phyloP scores from a whole-genome alignment of 352 stramenopile species.

The Pythium sp. region DNA sequence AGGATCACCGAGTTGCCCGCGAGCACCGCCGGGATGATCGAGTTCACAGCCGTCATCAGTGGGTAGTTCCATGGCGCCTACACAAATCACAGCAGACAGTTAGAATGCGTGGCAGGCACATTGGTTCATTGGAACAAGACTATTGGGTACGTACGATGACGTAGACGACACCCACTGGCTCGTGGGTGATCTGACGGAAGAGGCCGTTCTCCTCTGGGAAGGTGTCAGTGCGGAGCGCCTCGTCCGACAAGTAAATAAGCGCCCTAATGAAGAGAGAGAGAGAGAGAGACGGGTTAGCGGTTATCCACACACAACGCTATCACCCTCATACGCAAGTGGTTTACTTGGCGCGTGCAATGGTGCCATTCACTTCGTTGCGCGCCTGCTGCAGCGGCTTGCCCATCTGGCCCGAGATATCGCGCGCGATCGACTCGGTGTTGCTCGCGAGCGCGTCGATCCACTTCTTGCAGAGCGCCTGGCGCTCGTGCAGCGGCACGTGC shows the following conservation, averaged over 20 bases:
- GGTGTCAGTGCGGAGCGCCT: constrained; percentile 60
- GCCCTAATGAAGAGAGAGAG: constrained; percentile 23
- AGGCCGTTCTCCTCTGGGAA: constrained; percentile 63
- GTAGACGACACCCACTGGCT: constrained; percentile 81
- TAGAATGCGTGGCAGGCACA: too few species aligned
- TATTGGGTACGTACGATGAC: constrained; percentile 51
- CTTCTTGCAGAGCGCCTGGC: constrained; percentile 59
- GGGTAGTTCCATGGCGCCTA: constrained; percentile 87
- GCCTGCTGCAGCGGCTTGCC: constrained; percentile 78
- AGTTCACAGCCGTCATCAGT: constrained; percentile 86
- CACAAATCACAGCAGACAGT: not conserved
- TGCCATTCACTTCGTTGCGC: constrained; percentile 71
- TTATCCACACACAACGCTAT: not conserved
- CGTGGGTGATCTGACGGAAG: constrained; percentile 78
- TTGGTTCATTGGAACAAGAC: not conserved
- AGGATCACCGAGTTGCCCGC: constrained; percentile 77
- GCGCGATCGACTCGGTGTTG: constrained; percentile 55
- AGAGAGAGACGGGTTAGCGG: not conserved
- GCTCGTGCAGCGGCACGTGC: constrained; percentile 48
- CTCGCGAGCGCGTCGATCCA: constrained; percentile 60
- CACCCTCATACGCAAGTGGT: not conserved
- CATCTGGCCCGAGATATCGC: constrained; percentile 84
- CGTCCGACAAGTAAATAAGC: constrained; percentile 66
- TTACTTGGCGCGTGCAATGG: constrained; percentile 62
- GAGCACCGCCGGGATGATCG: constrained; percentile 78